Conservation (phyloP, 345 rosid genomes). For the Anastatica hierochuntica region DNA sequence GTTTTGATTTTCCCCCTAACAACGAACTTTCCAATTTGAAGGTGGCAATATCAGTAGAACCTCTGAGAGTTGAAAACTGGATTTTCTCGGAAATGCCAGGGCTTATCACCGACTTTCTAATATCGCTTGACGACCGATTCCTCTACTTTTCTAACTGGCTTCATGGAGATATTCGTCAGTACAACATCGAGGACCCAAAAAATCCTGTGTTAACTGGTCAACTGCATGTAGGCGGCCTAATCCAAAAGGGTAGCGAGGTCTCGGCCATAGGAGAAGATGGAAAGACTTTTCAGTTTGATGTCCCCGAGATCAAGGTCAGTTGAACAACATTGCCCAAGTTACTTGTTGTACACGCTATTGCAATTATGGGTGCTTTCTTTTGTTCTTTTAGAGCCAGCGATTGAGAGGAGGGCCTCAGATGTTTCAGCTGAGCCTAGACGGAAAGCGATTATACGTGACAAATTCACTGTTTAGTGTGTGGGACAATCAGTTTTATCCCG, state of each 20-base stretch:
- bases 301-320: slow-evolving; percentile 50
- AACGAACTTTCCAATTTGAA: slow-evolving; percentile 5
- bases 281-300: slow-evolving; percentile 48
- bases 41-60: slow-evolving; percentile 60
- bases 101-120: slow-evolving; percentile 66
- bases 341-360: neutral
- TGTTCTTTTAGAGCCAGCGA: slow-evolving; percentile 35
- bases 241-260: slow-evolving; percentile 56
- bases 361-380: neutral
- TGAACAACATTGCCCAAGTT: neutral
- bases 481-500: slow-evolving; percentile 80
- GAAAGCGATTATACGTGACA: slow-evolving; percentile 74
- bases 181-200: slow-evolving; percentile 62
- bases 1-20: too few species aligned
- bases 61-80: slow-evolving; percentile 84
- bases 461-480: slow-evolving; percentile 78
- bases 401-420: slow-evolving; percentile 85
- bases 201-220: slow-evolving; percentile 66
- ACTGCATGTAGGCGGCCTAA: slow-evolving; percentile 63
- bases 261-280: slow-evolving; percentile 53
- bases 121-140: slow-evolving; percentile 78
- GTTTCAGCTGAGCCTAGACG: slow-evolving; percentile 81
- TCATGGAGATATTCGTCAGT: slow-evolving; percentile 85
- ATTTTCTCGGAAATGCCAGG: slow-evolving; percentile 88
- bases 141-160: slow-evolving; percentile 83